Base-by-base conservation (phyloP, 2,329 filamentous ascomycete genomes). In the Neocucurbitaria cava region DNA sequence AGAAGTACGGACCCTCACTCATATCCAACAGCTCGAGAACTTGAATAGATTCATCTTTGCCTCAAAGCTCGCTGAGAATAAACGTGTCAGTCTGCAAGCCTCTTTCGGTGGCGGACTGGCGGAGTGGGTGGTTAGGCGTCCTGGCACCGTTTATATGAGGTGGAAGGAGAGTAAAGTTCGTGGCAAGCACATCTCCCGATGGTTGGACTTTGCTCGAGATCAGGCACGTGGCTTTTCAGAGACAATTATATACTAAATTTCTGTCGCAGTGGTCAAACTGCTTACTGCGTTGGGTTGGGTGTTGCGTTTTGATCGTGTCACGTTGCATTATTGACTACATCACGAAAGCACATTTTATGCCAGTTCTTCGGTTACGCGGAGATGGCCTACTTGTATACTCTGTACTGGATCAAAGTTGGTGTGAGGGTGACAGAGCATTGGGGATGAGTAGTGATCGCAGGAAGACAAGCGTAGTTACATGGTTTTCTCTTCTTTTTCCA, bases 1-100 rank as follows among this genome's bases (percentile, higher is more conserved):
- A n/a, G 20, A 43, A 26, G 24, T 26, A 18, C 10, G n/a, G 26
- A 30, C 13, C 17, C 30, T 31, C 15, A 28, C 35, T 5, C 21
- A 40, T 24, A n/a, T 42, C 20, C 15, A 41, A 6, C 46, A 28
- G 18, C 46, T 49, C 17, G 28, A 42, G 8, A 24, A 23, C n/a
- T n/a, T 49, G n/a, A 43, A 36, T 30, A 21, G 10, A 1, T 42
- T 49, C 23, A 43, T 49, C 46, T 49, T 49, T 17, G 20, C 9
- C n/a, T 36, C 46, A 15, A 18, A 26, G 26, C 10, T 49, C 26
- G 36, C 28, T 15, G 15, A 49, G 11, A 42, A 5, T 28, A 13
- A 9, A 10, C 28, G 17, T 18, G 38, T 49, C n/a, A 49, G 23
- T 13, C 21, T 49, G 8, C 18, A 49, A 21, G 38, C 38, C 20